A percentile compares a stretch with the other conserved stretches of the same genome.
Evolutionary conservation across 805 yeast genomes (phyloP).

Genomic region (Cephaloascus fragrans): DNA sequence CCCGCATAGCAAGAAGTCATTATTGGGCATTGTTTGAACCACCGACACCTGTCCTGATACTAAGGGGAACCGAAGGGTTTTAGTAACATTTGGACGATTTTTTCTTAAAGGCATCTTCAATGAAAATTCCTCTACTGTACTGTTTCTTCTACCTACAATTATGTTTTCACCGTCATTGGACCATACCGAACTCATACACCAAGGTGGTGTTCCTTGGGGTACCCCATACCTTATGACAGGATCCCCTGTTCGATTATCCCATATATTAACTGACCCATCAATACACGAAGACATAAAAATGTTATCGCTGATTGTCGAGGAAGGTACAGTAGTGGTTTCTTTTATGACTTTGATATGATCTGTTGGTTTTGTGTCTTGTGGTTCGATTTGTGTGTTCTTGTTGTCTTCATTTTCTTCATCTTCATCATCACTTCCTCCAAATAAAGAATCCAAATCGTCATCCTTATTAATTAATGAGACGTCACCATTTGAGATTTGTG

Average conservation of each 20-base stretch:
- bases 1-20: conserved; percentile 73
- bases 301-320: conserved; percentile 24
- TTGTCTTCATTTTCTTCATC: conserved; percentile 37
- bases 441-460: conserved; percentile 33
- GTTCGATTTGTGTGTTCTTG: conserved; percentile 6
- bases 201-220: conserved; percentile 73
- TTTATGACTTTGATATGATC: not conserved
- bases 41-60: conserved; percentile 89
- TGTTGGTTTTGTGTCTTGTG: not conserved
- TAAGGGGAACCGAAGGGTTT: conserved; percentile 63
- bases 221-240: conserved; percentile 41
- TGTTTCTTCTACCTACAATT: conserved; percentile 84
- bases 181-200: conserved; percentile 92
- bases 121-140: conserved; percentile 70
- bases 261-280: conserved; percentile 71
- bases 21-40: conserved; percentile 72
- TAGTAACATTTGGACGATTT: conserved; percentile 38
- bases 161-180: conserved; percentile 70
- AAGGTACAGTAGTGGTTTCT: conserved; percentile 8
- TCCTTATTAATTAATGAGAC: conserved; percentile 8
- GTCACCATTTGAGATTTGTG: too few species aligned
- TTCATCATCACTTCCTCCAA: conserved; percentile 35
- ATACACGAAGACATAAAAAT: conserved; percentile 73
- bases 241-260: conserved; percentile 61
- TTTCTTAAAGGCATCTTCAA: conserved; percentile 44